These are phyloP conservation scores for Amoebophrya sp. DNA, from an alignment of 169 alveolate genomes.

Conservation along the genomic window DNA sequence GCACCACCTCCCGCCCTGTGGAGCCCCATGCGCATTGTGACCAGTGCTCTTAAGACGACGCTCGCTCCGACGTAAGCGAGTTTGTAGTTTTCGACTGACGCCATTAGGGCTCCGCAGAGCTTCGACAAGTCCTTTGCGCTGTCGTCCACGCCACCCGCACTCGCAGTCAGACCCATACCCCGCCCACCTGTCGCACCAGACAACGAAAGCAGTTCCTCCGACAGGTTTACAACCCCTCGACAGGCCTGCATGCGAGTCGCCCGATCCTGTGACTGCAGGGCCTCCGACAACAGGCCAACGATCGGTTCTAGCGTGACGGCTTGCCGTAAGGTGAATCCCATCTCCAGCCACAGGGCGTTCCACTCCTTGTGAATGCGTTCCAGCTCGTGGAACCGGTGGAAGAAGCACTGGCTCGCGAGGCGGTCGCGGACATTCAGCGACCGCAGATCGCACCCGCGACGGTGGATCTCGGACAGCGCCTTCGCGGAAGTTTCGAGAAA, in stretches of 20 bases:
- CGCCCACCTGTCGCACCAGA: too few relatives aligned
- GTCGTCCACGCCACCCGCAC: too few relatives aligned
- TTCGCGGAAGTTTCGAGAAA: neutral
- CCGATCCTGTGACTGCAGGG: neutral
- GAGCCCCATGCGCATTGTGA: neutral
- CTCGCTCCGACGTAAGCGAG: neutral
- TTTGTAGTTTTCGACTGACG: neutral
- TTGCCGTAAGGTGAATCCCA: neutral
- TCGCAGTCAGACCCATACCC: too few relatives aligned
- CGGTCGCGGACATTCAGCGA: neutral
- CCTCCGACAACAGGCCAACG: neutral
- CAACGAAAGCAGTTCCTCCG: neutral
- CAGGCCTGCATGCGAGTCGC: neutral
- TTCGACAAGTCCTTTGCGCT: too few relatives aligned
- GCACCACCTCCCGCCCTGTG: neutral
- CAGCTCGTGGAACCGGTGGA: neutral
- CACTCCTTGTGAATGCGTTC: neutral
- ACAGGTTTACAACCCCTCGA: neutral
- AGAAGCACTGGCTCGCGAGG: neutral
- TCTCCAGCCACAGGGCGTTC: neutral
- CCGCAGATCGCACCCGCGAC: neutral
- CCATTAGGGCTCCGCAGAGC: neutral
- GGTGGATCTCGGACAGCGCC: neutral
- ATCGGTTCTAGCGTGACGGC: neutral
- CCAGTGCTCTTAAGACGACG: neutral